Evolutionary conservation across 2,329 filamentous ascomycete species (phyloP), one percentile per base, ranked within the genome.

Genomic region (Xylaria sp.): DNA sequence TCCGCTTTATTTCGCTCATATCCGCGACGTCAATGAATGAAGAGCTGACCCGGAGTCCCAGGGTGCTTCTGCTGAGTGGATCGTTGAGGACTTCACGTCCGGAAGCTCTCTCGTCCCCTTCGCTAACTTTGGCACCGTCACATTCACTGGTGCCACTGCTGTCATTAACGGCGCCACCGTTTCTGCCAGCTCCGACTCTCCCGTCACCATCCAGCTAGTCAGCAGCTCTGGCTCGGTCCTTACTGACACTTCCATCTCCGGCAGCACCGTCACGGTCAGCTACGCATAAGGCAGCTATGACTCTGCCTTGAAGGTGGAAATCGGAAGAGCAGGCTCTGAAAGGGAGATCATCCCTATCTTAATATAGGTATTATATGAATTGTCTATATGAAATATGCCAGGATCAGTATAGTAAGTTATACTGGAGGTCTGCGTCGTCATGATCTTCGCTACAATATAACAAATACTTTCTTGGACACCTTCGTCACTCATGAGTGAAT

Each of bases 21-120:
- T 13, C n/a, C 12, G 28, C 3, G 13, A 23, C 13, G 2, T 34
- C 50, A 46, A 37, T 58, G 44, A 44, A 23, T 12, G 2, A 56
- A 58, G 44, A 44, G 23, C 54, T 66, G 20, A 67, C 54, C 54
- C 4, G 5, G 25, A 15, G 3, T 25, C 34, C 9, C 23, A 63
- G 59, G 68, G 68, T 57, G 51, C 64, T 58, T 68, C 64, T n/a
- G 68, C 68, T 15, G 68, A 70, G 60, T 70, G 68, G 68, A 70
- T 70, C 28, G 68, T 70, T 15, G 68, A 70, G 60, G 68, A 70
- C 25, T 70, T 70, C 41, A 28, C 18, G 18, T 63, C 59, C 20
- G 64, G 64, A 15, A 61, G 25, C 56, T 66, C 63, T 18, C 65
- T 70, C n/a, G 68, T 70, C 23, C 68, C 68, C 32, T 70, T 70